Evolutionary conservation across 495 filamentous ascomycete genomes (phyloP).

Genomic region (Penicillium daleae): DNA sequence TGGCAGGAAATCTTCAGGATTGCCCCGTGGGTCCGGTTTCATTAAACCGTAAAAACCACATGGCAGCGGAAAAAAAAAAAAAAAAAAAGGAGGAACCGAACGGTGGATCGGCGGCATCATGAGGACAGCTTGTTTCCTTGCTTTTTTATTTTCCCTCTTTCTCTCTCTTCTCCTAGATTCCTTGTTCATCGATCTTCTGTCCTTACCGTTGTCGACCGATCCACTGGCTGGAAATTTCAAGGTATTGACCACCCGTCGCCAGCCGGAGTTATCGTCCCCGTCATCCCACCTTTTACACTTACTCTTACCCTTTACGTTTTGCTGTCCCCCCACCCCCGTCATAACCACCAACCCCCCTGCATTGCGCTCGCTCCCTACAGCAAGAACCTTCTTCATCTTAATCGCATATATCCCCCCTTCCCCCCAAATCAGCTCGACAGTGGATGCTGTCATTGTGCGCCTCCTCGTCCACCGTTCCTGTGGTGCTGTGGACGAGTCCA

Average conservation of each 20-base stretch:
- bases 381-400: neutral
- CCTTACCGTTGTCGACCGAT: slow-evolving; percentile 6
- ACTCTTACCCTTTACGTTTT: neutral
- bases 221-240: neutral
- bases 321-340: slow-evolving; percentile 14
- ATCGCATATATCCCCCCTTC: slow-evolving; percentile 15
- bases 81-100: slow-evolving; percentile 8
- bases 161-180: slow-evolving; percentile 14
- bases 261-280: slow-evolving; percentile 9
- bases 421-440: slow-evolving; percentile 18
- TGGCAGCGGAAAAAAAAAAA: neutral
- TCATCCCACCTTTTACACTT: neutral
- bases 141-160: slow-evolving; percentile 6
- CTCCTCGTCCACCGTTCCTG: slow-evolving; percentile 44
- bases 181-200: neutral
- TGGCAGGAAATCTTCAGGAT: slow-evolving; percentile 25
- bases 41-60: slow-evolving; percentile 14
- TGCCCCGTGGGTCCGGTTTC: slow-evolving; percentile 27
- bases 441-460: slow-evolving; percentile 43
- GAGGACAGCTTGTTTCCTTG: slow-evolving; percentile 2
- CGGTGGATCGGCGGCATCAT: slow-evolving; percentile 7
- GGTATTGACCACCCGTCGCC: slow-evolving; percentile 5
- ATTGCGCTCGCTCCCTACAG: neutral
- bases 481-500: slow-evolving; percentile 44
- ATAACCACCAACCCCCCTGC: slow-evolving; percentile 10